Conservation (phyloP, 75 land plant genomes). For the Pseudotsuga menziesii region DNA sequence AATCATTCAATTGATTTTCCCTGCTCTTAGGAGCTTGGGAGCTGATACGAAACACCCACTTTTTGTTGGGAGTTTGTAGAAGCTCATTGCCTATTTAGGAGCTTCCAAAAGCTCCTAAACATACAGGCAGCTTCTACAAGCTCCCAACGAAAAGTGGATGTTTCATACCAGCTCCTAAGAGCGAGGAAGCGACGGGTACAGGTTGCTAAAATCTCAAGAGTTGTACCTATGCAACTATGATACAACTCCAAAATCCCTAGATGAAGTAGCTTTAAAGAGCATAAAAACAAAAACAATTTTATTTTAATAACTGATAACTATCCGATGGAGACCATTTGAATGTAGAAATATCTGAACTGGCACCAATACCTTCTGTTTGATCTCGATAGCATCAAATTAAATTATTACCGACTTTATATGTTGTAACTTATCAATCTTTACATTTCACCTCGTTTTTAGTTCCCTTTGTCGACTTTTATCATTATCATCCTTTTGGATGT, state of each 20-base stretch:
- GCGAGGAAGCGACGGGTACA: too few relatives aligned
- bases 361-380: not conserved
- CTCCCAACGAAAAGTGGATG: too few relatives aligned
- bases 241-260: not conserved
- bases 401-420: not conserved
- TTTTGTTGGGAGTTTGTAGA: too few relatives aligned
- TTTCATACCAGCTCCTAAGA: too few relatives aligned
- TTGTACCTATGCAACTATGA: too few relatives aligned
- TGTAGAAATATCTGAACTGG: not conserved
- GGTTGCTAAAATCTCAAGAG: too few relatives aligned
- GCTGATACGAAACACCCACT: too few relatives aligned
- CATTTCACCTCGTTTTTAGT: not conserved
- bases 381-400: not conserved
- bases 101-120: too few relatives aligned
- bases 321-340: not conserved
- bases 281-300: not conserved
- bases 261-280: not conserved
- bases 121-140: too few relatives aligned
- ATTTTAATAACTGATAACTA: not conserved
- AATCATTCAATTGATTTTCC: too few relatives aligned
- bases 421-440: not conserved
- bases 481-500: not conserved
- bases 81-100: too few relatives aligned
- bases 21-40: too few relatives aligned
- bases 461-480: not conserved